phyloP scores from a whole-genome alignment of 2,329 filamentous ascomycete genomes.

The Trichoderma harzianum region DNA sequence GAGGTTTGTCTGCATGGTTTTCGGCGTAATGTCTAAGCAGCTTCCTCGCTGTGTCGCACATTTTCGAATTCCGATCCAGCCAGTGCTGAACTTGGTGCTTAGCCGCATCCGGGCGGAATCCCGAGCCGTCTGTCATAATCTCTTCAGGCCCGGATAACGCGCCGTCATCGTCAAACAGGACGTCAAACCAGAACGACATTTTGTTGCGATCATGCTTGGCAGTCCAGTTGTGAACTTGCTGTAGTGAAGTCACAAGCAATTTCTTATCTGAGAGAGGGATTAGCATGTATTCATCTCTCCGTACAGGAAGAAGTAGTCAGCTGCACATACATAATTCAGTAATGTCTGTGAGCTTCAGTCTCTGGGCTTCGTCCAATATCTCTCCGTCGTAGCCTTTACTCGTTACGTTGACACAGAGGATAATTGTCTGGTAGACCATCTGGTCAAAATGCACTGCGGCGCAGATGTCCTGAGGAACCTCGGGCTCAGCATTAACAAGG shows the following conservation, averaged over 20 bases:
- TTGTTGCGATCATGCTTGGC: slow-evolving; percentile 67
- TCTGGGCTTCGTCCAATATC: slow-evolving; percentile 55
- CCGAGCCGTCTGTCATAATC: slow-evolving; percentile 48
- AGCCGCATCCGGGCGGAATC: slow-evolving; percentile 55
- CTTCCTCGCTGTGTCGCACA: slow-evolving; percentile 53
- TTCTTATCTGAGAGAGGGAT: slow-evolving; percentile 54
- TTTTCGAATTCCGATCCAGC: slow-evolving; percentile 57
- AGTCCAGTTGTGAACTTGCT: slow-evolving; percentile 67
- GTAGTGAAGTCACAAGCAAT: slow-evolving; percentile 61
- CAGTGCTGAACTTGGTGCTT: slow-evolving; percentile 60
- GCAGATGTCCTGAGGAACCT: slow-evolving; percentile 63
- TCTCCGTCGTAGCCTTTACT: slow-evolving; percentile 66
- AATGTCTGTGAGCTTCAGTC: slow-evolving; percentile 58
- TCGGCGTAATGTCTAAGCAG: slow-evolving; percentile 55
- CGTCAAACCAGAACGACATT: slow-evolving; percentile 66
- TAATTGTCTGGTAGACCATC: slow-evolving; percentile 63
- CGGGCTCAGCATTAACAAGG: slow-evolving; percentile 60
- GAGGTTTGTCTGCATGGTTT: slow-evolving; percentile 46
- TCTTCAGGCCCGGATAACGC: slow-evolving; percentile 49
- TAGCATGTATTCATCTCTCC: background rate
- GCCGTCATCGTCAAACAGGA: slow-evolving; percentile 59
- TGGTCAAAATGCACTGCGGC: slow-evolving; percentile 63
- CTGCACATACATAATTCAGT: slow-evolving; percentile 58
- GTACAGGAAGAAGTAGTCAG: background rate
- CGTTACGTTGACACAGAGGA: slow-evolving; percentile 63